phyloP scores from a whole-genome alignment of 139 green algal genomes.

The Raphidocelis subcapitata region DNA sequence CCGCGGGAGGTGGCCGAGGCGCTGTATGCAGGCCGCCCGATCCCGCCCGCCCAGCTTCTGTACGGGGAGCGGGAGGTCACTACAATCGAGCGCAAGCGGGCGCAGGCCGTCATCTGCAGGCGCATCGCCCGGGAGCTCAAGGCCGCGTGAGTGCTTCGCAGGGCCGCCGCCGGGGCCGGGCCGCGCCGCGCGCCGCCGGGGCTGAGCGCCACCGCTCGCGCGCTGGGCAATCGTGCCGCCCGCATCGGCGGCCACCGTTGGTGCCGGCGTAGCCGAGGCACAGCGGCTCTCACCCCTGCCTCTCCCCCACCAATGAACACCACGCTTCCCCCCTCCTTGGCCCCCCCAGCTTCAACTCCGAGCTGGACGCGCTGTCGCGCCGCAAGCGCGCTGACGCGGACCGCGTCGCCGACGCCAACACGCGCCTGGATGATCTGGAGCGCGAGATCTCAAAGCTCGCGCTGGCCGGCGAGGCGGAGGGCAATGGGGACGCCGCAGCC shows the following conservation, averaged over 20 bases:
- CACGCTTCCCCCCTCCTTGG: too few relatives aligned
- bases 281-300: too few relatives aligned
- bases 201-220: too few relatives aligned
- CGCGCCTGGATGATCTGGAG: constrained; percentile 18
- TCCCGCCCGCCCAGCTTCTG: constrained; percentile 1
- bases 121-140: constrained; percentile 20
- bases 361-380: constrained; percentile 8
- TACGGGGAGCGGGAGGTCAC: constrained; percentile 19
- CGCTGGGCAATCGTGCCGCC: too few relatives aligned
- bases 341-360: constrained; percentile 20
- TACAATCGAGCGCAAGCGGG: constrained; percentile 2
- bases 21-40: too few relatives aligned
- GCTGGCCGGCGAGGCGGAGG: background rate
- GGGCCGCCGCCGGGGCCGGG: too few relatives aligned
- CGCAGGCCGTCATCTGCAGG: constrained; percentile 18
- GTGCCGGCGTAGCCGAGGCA: too few relatives aligned
- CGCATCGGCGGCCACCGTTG: too few relatives aligned
- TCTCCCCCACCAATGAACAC: too few relatives aligned
- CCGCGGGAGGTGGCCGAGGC: too few relatives aligned
- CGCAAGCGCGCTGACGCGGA: constrained; percentile 25
- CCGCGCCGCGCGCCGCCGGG: too few relatives aligned
- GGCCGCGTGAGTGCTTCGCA: constrained; percentile 14
- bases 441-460: constrained; percentile 17
- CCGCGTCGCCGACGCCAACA: constrained; percentile 13
- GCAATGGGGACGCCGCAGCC: too few relatives aligned